Percentiles rank a stretch among this genome's conserved stretches.
Evolutionary conservation across 2,329 filamentous ascomycete genomes (phyloP).

Genomic region (Sphaceloma murrayae): DNA sequence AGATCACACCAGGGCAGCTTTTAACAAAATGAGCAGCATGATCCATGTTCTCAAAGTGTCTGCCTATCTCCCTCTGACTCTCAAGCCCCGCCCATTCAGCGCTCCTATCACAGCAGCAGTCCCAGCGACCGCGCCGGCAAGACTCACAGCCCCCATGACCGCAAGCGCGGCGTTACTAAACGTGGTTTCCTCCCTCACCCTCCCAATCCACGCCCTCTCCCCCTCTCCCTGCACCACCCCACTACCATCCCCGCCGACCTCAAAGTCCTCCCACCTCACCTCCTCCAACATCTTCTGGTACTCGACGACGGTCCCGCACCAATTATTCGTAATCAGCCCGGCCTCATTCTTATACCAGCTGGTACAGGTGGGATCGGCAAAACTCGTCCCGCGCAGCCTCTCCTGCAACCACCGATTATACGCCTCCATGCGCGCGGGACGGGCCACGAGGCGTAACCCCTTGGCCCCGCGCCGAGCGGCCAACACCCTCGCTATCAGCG

Average conservation of each 20-base stretch:
- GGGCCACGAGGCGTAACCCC: conserved; percentile 40
- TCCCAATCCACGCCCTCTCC: conserved; percentile 31
- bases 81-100: neutral
- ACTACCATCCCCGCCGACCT: conserved; percentile 30
- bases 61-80: conserved; percentile 16
- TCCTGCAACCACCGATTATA: conserved; percentile 43
- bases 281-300: conserved; percentile 42
- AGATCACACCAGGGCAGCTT: no score
- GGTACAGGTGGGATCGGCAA: conserved; percentile 46
- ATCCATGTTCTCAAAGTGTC: no score
- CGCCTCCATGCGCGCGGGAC: conserved; percentile 29
- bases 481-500: conserved; percentile 41
- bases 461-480: conserved; percentile 34
- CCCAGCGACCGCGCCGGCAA: conserved; percentile 29
- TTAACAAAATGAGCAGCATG: no score
- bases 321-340: conserved; percentile 50
- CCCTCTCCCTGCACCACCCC: conserved; percentile 27
- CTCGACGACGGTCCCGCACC: conserved; percentile 43
- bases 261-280: conserved; percentile 40
- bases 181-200: conserved; percentile 38
- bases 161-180: conserved; percentile 33
- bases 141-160: conserved; percentile 30
- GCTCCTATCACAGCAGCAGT: conserved; percentile 24
- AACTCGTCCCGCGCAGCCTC: conserved; percentile 36
- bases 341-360: conserved; percentile 49